Evolutionary conservation across 805 yeast genomes (phyloP).

Genomic region (Spathaspora sp.): DNA sequence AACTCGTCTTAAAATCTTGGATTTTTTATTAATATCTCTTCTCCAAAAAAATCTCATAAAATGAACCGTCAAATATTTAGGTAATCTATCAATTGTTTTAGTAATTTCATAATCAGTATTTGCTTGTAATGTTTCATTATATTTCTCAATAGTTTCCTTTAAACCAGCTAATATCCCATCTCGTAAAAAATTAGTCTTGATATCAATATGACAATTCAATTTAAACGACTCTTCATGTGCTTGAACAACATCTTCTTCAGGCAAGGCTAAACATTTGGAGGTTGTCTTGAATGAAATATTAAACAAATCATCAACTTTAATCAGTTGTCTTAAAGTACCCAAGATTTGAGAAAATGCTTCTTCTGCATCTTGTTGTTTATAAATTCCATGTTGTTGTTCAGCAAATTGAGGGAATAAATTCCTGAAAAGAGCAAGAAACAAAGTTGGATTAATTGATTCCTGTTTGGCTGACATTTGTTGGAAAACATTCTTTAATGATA

Average conservation of each 20-base stretch:
- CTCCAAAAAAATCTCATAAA: constrained; percentile 97
- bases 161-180: constrained; percentile 78
- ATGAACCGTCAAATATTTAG: constrained; percentile 84
- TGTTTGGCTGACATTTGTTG: constrained; percentile 43
- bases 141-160: constrained; percentile 74
- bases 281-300: constrained; percentile 61
- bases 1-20: constrained; percentile 91
- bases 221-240: constrained; percentile 55
- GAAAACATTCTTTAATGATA: constrained; percentile 43
- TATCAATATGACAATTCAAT: constrained; percentile 84
- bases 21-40: constrained; percentile 82
- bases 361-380: constrained; percentile 97
- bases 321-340: constrained; percentile 43
- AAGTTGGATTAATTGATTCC: constrained; percentile 59
- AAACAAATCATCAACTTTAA: constrained; percentile 55
- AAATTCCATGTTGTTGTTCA: constrained; percentile 66
- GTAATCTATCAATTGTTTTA: constrained; percentile 68
- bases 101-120: constrained; percentile 67
- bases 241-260: constrained; percentile 20
- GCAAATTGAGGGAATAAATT: constrained; percentile 82
- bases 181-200: constrained; percentile 79
- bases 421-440: constrained; percentile 64
- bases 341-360: constrained; percentile 86
- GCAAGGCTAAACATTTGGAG: constrained; percentile 56
- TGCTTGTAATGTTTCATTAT: constrained; percentile 62